Evolutionary conservation across 2,329 filamentous ascomycete species (phyloP).

Genomic region (Cercospora berteroae): DNA sequence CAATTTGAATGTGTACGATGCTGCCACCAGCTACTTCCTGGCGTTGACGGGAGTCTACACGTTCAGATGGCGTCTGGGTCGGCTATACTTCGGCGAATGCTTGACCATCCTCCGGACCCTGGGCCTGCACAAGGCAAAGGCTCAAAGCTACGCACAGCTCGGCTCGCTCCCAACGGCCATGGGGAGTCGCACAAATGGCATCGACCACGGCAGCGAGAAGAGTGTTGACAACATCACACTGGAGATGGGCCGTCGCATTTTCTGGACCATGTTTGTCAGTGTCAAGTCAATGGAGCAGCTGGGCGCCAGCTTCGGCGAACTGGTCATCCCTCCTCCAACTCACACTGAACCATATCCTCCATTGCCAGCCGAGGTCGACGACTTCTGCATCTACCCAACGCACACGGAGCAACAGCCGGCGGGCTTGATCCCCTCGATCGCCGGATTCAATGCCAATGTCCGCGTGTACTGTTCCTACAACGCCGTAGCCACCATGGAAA

Average conservation of each 20-base stretch:
- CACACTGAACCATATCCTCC: slow-evolving; percentile 74
- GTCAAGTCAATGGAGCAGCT: slow-evolving; percentile 72
- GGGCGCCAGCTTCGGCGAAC: slow-evolving; percentile 67
- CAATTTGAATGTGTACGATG: slow-evolving; percentile 58
- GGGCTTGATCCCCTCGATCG: slow-evolving; percentile 66
- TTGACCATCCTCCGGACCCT: slow-evolving; percentile 67
- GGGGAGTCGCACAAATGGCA: slow-evolving; percentile 38
- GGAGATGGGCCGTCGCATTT: slow-evolving; percentile 62
- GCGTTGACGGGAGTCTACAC: slow-evolving; percentile 66
- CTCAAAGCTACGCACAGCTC: slow-evolving; percentile 41
- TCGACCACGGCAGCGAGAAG: slow-evolving; percentile 39
- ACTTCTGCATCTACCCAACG: slow-evolving; percentile 71
- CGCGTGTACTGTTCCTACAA: slow-evolving; percentile 80
- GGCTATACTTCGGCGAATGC: slow-evolving; percentile 70
- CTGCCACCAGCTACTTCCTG: slow-evolving; percentile 74
- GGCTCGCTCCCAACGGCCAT: slow-evolving; percentile 40
- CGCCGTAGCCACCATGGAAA: slow-evolving; percentile 72
- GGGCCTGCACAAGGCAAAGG: slow-evolving; percentile 60
- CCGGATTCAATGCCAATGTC: slow-evolving; percentile 78
- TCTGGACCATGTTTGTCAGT: slow-evolving; percentile 78
- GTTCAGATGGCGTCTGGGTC: slow-evolving; percentile 64
- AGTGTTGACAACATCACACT: slow-evolving; percentile 48
- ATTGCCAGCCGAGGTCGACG: slow-evolving; percentile 77
- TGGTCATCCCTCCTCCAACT: slow-evolving; percentile 74
- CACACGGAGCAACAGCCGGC: slow-evolving; percentile 69